A percentile compares a stretch with the other conserved stretches of the same genome.
Evolutionary conservation across 176 grass and related monocot genomes (phyloP).

Genomic region (Bolboschoenus planiculmis): DNA sequence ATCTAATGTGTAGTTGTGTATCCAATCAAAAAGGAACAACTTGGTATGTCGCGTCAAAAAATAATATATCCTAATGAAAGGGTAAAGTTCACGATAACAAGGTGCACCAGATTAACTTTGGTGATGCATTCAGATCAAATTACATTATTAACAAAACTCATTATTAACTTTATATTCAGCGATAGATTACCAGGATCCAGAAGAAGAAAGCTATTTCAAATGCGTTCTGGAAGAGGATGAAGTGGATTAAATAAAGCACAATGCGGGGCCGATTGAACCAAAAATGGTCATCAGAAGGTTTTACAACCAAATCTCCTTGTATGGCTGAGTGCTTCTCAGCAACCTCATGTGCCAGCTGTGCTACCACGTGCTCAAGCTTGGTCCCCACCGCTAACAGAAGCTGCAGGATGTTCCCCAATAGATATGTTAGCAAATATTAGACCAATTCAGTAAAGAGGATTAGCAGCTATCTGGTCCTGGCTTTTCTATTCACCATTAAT

Average conservation of each 20-base stretch:
- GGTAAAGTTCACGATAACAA: not conserved
- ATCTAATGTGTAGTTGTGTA: not conserved
- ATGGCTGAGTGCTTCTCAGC: conserved; percentile 78
- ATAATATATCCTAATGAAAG: not conserved
- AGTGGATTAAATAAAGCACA: conserved; percentile 78
- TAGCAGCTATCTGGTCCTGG: not conserved
- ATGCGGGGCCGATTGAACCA: conserved; percentile 59
- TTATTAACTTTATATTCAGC: not conserved
- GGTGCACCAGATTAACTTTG: not conserved
- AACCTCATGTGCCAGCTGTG: conserved; percentile 68
- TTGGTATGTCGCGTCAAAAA: not conserved
- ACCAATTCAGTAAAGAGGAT: not conserved
- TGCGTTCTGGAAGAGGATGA: conserved; percentile 92
- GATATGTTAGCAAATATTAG: conserved; percentile 2
- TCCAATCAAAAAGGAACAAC: not conserved
- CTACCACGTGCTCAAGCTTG: conserved; percentile 88
- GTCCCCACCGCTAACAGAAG: conserved; percentile 71
- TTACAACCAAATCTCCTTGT: conserved; percentile 64
- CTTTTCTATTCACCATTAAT: not conserved
- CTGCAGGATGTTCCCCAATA: conserved; percentile 26
- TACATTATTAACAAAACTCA: not conserved
- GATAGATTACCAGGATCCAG: conserved; percentile 74
- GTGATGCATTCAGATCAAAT: not conserved
- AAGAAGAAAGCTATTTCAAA: conserved; percentile 96
- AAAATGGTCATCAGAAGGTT: conserved; percentile 81